Base-by-base conservation (phyloP, 805 yeast genomes). In the Candida nanaspora region DNA sequence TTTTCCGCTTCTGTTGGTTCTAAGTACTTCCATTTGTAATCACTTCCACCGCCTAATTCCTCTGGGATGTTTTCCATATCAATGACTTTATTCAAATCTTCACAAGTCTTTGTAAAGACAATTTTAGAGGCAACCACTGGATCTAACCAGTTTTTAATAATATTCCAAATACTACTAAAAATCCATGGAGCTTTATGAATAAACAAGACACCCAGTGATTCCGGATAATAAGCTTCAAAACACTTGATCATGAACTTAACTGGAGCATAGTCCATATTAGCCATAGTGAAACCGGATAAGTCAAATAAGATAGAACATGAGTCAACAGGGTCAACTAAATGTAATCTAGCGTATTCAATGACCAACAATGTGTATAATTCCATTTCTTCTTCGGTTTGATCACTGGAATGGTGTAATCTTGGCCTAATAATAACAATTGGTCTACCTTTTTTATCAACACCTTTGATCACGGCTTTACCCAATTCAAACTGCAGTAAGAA, bases 111-210 rank as follows among this genome's bases (percentile, higher is more conserved):
- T 20, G 96, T 85, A 64, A 91, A 93, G 34, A 77, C 75, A 52
- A 93, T 86, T 63, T 91, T 91, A 21, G 91, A 72, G 0, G 96
- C 95, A 41, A 91, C 97, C 20, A 86, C 96, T 3, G 98, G 98
- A 58, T 93, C 98, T 42, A 91, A 69, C 98, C 97, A 91, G 52
- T 82, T 80, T 61, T 86, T 87, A 52, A 93, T 79, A 50, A 91
- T 77, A 50, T 81, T 83, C 98, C 98, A 93, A 44, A 91, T 86
- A 20, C 96, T 91, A 39, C 85, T 78, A 66, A 93, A 93, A 41
- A 93, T 78, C 98, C 97, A 88, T 22, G 98, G 98, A 0, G 98
- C 97, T 52, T 85, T 84, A 66, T 87, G 95, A 45, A 93, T 83
- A 49, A 87, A 74, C 40, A 93, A 66, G 41, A 76, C 76, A 15